Conservation (phyloP, 169 alveolate genomes). For the Plasmodium gaboni region DNA sequence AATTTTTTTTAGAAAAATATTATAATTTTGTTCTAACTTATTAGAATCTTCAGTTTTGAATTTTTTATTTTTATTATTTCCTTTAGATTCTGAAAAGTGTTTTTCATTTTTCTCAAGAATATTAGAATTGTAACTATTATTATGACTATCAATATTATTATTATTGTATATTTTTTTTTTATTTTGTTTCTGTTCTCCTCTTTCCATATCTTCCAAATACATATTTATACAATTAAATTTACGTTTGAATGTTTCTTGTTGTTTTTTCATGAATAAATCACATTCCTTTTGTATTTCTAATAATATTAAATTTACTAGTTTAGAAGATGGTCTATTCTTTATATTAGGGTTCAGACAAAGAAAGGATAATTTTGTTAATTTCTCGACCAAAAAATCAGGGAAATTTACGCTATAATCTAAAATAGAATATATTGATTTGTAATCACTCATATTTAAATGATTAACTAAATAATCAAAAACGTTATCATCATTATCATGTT, state of each 20-base stretch:
- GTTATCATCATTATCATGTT: slow-evolving; percentile 56
- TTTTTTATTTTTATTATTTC: slow-evolving; percentile 7
- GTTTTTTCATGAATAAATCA: slow-evolving; percentile 40
- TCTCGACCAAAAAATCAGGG: slow-evolving; percentile 61
- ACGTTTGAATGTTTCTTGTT: slow-evolving; percentile 9
- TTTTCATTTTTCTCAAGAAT: slow-evolving; percentile 4
- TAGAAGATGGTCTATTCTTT: slow-evolving; percentile 61
- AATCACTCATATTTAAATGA: slow-evolving; percentile 62
- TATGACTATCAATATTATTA: neutral
- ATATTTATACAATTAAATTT: slow-evolving; percentile 17
- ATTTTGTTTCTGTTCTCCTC: neutral
- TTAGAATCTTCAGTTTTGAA: neutral
- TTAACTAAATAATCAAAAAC: slow-evolving; percentile 58
- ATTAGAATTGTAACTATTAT: neutral
- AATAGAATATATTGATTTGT: slow-evolving; percentile 50
- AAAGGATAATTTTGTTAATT: slow-evolving; percentile 56
- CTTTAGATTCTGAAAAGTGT: neutral
- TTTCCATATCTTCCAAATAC: slow-evolving; percentile 28
- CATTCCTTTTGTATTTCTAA: slow-evolving; percentile 66
- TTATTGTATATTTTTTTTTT: neutral
- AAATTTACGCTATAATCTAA: slow-evolving; percentile 63
- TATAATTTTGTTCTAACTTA: slow-evolving; percentile 8
- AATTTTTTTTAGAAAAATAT: slow-evolving; percentile 1
- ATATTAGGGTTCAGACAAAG: slow-evolving; percentile 57
- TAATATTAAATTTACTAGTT: slow-evolving; percentile 47